Evolutionary conservation across 768 basidiomycete genomes (phyloP).

Genomic region (Russula compacta): DNA sequence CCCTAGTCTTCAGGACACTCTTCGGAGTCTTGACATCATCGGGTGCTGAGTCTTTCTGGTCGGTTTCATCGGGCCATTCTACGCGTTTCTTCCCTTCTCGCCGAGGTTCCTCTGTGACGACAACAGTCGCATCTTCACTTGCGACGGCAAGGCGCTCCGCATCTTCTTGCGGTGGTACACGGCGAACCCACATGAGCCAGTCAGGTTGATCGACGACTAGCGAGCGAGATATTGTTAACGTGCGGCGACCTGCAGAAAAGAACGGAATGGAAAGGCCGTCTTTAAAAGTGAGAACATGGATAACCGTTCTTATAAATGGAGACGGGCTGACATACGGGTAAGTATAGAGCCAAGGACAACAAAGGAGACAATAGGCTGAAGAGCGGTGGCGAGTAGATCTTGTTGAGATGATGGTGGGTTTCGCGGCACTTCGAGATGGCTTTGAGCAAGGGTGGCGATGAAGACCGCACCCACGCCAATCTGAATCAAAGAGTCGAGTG

Average conservation of each 20-base stretch:
- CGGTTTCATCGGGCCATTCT: not conserved
- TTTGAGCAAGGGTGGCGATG: constrained; percentile 65
- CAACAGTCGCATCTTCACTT: not conserved
- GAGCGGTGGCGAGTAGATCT: constrained; percentile 59
- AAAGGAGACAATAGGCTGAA: constrained; percentile 83
- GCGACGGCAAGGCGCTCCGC: not conserved
- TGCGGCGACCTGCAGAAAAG: constrained; percentile 31
- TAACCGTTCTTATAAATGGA: not conserved
- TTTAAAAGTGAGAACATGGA: constrained; percentile 12
- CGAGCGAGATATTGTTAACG: constrained; percentile 6
- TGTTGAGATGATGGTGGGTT: constrained; percentile 56
- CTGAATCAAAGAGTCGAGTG: constrained; percentile 28
- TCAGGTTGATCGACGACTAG: constrained; percentile 8
- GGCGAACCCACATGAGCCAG: constrained; percentile 19
- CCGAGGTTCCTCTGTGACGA: not conserved
- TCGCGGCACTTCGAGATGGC: constrained; percentile 47
- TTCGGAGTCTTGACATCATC: not conserved
- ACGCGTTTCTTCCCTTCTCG: not conserved
- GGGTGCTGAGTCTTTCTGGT: not conserved
- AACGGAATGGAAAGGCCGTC: constrained; percentile 45
- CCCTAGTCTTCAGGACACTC: not conserved
- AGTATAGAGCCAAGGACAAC: constrained; percentile 82
- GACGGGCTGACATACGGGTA: constrained; percentile 40
- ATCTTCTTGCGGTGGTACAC: not conserved
- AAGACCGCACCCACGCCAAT: constrained; percentile 94